Evolutionary conservation across 441 rosid species (phyloP), one percentile per base, ranked within the genome.

Genomic region (Adansonia rubrostipa): DNA sequence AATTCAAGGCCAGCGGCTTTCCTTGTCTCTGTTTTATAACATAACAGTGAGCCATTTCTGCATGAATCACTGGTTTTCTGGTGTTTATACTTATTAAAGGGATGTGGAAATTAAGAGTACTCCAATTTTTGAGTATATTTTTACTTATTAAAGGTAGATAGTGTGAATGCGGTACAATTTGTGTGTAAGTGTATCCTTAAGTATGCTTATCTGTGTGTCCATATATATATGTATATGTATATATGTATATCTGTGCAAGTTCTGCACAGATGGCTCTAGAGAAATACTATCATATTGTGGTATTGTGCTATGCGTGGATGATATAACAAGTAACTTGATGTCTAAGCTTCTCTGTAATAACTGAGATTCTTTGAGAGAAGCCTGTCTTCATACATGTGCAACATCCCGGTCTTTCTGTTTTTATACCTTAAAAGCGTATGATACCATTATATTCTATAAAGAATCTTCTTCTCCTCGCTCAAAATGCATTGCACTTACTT

Each of bases 1-100:
- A 84, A 93, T 97, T 89, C 89, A 80, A 86, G 92, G 93, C 89
- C 99, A 94, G 86, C 89, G 98, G 79, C 96, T 97, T 81, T 94
- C 95, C 48, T 85, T 97, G 79, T 94, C 99, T 84, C 93, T 91
- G 63, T 94, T 97, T 85, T 97, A 94, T 86, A 97, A 94, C 84
- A 87, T 97, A 80, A 93, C 98, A 75, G 99, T 97, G 89, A 94
- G 98, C 73, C 69, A 63, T 78, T 79, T 45, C 45, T 50, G 48
- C 60, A 10, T 57, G 28, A 76, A 64, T 76, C 11, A 33, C 71
- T 63, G 9, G 36, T 76, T 75, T 75, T 51, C 17, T 76, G n/a
- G 10, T 50, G 8, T 20, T 51, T 62, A 47, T 63, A 11, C 71
- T 75, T 33, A 44, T 60, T 53, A 42, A 68, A 73, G 22, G 44